Evolutionary conservation across 2,329 filamentous ascomycete genomes (phyloP).

Genomic region (Clarireedia homoeocarpa): DNA sequence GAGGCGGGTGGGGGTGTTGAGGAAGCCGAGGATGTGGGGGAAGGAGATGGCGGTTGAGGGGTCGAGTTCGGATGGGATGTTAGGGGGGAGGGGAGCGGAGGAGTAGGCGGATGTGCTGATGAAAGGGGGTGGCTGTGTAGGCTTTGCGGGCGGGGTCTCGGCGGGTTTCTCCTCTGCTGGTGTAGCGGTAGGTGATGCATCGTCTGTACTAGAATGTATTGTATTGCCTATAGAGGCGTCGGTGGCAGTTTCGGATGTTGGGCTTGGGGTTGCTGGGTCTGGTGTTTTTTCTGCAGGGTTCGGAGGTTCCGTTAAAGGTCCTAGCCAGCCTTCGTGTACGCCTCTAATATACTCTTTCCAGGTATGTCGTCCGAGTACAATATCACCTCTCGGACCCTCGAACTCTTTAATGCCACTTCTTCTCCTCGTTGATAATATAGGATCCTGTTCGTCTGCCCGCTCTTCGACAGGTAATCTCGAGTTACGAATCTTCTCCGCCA

Average conservation of each 20-base stretch:
- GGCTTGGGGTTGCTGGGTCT: not conserved
- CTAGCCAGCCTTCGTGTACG: constrained; percentile 92
- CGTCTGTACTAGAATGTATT: constrained; percentile 21
- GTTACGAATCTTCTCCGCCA: constrained; percentile 80
- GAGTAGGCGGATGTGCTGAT: constrained; percentile 67
- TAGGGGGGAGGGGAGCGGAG: constrained; percentile 52
- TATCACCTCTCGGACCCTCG: constrained; percentile 68
- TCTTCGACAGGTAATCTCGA: constrained; percentile 40
- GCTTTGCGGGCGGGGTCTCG: constrained; percentile 45
- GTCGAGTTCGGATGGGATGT: constrained; percentile 62
- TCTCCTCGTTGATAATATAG: constrained; percentile 55
- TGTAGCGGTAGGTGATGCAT: constrained; percentile 6
- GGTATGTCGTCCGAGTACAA: constrained; percentile 82
- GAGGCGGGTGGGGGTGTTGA: constrained; percentile 79
- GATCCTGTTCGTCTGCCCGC: constrained; percentile 41
- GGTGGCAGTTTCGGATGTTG: constrained; percentile 2
- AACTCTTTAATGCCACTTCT: constrained; percentile 63
- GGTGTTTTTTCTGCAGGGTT: constrained; percentile 27
- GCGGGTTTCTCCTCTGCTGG: constrained; percentile 27
- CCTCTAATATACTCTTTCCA: constrained; percentile 98
- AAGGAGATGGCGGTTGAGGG: constrained; percentile 68
- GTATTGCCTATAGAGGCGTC: constrained; percentile 24
- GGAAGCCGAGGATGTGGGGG: constrained; percentile 87
- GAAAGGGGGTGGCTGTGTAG: constrained; percentile 62
- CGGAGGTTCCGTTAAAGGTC: constrained; percentile 62